Base-by-base conservation (phyloP, 768 basidiomycete genomes). In the Antrodiella citrinella region DNA sequence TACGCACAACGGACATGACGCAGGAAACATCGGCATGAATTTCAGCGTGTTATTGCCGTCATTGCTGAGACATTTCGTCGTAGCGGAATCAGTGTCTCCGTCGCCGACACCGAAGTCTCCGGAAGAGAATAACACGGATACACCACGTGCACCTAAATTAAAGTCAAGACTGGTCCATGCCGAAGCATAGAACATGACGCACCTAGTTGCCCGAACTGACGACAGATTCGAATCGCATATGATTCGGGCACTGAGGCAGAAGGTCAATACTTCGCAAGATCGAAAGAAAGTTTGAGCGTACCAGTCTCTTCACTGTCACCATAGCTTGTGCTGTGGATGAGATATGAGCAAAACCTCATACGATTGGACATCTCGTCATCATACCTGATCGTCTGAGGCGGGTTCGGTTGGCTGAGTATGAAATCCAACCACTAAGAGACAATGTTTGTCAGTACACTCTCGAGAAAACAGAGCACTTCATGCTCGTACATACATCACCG, bases 291-390 rank as follows among this genome's bases (percentile, higher is more conserved):
- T 9, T n/a, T n/a, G n/a, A 18, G 46, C 56, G 13, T 51, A 82
- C 82, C 77, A 23, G 83, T 80, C 60, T 84, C 84, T 50, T 89
- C 86, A 51, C 78, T 74, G 44, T 88, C 85, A 3, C 74, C 82
- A 59, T 88, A 88, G 54, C 81, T 84, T 0, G 82, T 86, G 0
- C 83, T 51, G 9, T 22, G n/a, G 12, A 46, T 23, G 10, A 44
- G 18, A 38, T 38, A 18, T 38, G 10, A 38, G 10, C 35, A 38
- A 18, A 38, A 18, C 18, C 35, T 10, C n/a, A n/a, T 18, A 38
- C 35, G 18, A 10, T 10, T 18, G 18, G 18, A 38, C 10, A 13
- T 47, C 9, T 11, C 11, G 12, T 45, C 23, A 15, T 12, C 18
- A 7, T 25, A 44, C 49, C 41, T 82, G 35, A 88, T 84, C 3